Conservation (phyloP, 129 eudicot species). For the Deinandra increscens region DNA sequence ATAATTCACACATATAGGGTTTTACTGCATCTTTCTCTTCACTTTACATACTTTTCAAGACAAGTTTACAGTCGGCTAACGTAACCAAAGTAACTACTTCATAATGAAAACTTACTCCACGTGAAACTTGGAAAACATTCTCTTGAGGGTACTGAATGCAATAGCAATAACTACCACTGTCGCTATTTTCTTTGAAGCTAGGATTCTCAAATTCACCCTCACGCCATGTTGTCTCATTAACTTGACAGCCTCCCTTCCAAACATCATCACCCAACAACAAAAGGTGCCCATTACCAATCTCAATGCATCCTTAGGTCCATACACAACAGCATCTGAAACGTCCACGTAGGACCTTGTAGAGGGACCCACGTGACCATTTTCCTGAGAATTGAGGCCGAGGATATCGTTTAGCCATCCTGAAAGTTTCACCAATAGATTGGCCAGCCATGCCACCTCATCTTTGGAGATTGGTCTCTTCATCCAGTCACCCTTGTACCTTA, state of each 20-base stretch:
- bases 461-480: constrained; percentile 78
- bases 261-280: constrained; percentile 36
- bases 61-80: neutral
- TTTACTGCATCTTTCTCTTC: neutral
- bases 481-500: constrained; percentile 85
- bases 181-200: constrained; percentile 78
- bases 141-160: constrained; percentile 47
- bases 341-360: constrained; percentile 52
- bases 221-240: constrained; percentile 70
- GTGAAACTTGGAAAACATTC: constrained; percentile 30
- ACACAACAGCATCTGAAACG: constrained; percentile 39
- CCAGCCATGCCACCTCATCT: constrained; percentile 96
- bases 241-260: constrained; percentile 33
- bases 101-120: constrained; percentile 19
- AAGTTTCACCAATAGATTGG: constrained; percentile 54
- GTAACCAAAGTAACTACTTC: neutral
- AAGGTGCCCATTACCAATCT: constrained; percentile 41
- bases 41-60: neutral
- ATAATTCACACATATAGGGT: neutral
- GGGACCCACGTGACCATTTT: constrained; percentile 26
- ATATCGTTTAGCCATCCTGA: constrained; percentile 65
- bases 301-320: constrained; percentile 44
- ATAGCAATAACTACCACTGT: constrained; percentile 40
- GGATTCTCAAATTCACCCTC: constrained; percentile 72
- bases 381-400: constrained; percentile 54